A percentile compares a stretch with the other conserved stretches of the same genome.
Evolutionary conservation across 1,284 basidiomycete genomes (phyloP).

Genomic region (Stygiomarasmius scandens): DNA sequence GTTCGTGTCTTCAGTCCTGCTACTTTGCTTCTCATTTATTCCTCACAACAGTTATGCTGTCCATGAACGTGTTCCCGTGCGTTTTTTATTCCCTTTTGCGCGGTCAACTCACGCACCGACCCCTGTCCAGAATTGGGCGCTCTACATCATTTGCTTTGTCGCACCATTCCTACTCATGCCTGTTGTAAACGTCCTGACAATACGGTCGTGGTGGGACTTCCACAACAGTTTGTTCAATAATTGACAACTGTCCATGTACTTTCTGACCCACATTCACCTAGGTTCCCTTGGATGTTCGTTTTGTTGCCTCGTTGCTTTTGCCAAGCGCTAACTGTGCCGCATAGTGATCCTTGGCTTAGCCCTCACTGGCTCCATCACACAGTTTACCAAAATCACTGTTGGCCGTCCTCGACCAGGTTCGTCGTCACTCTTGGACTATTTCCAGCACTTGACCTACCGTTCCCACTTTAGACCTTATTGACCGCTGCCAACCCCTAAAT

Average conservation of each 20-base stretch:
- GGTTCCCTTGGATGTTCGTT: conserved; percentile 70
- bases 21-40: conserved; percentile 20
- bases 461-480: conserved; percentile 64
- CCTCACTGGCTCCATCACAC: conserved; percentile 81
- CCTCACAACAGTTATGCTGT: conserved; percentile 67
- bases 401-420: conserved; percentile 86
- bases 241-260: neutral
- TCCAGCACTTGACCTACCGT: neutral
- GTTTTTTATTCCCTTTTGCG: conserved; percentile 13
- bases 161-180: conserved; percentile 72
- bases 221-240: conserved; percentile 61
- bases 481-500: conserved; percentile 76
- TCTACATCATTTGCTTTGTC: conserved; percentile 71
- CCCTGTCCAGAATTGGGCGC: conserved; percentile 46
- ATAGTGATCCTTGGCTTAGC: conserved; percentile 75
- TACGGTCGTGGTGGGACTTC: conserved; percentile 86
- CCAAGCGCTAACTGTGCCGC: conserved; percentile 7
- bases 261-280: conserved; percentile 20
- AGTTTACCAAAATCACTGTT: conserved; percentile 85
- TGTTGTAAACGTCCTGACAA: conserved; percentile 67
- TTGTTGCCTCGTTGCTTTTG: conserved; percentile 19
- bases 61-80: conserved; percentile 83
- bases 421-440: conserved; percentile 11
- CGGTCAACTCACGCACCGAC: conserved; percentile 1
- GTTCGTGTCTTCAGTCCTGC: conserved; percentile 40